Evolutionary conservation across 352 stramenopile genomes (phyloP), one percentile per base, ranked within the genome.

Genomic region (Pythium aquatile): DNA sequence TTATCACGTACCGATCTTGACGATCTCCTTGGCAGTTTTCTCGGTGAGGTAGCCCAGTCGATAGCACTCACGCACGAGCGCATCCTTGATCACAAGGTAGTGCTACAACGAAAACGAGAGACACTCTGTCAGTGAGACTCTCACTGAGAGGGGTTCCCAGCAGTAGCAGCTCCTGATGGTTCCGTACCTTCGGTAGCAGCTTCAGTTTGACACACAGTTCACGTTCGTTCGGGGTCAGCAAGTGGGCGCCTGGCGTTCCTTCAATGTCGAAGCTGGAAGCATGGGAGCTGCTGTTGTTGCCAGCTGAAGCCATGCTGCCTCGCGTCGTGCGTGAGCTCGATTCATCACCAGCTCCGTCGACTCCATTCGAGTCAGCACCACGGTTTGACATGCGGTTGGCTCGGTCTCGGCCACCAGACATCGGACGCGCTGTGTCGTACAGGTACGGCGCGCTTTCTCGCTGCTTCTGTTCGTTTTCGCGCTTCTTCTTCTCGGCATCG

Each of bases 81-180:
- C 94, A 39, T 96, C 96, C 73, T 98, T 99, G 58, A 98, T 96
- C 60, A 98, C 85, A 51, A 98, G 70, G 76, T 98, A 99, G 69
- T 97, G 90, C 73, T 93, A 49, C 48, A 42, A 54, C 40, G 54
- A 24, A 2, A 60, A 24, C 8, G 7, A 37, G 17, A 55, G 5
- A 37, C 6, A 10, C 56, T 60, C 32, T 35, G 8, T 44, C 9
- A 66, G 47, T 37, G 3, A 14, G 20, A 24, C 20, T 24, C 20
- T 24, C 20, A 24, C 20, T 24, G 20, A 24, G 20, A 24, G 20
- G 20, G 20, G 20, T 24, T 24, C 20, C 20, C 20, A 24, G 20
- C 20, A 24, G 20, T 24, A 24, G 20, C 20, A 24, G 20, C 20
- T 24, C 20, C 20, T 24, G 20, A 48, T 5, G n/a, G 32, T 5